Conservation (phyloP, 768 basidiomycete genomes). For the Mycena alexandri region DNA sequence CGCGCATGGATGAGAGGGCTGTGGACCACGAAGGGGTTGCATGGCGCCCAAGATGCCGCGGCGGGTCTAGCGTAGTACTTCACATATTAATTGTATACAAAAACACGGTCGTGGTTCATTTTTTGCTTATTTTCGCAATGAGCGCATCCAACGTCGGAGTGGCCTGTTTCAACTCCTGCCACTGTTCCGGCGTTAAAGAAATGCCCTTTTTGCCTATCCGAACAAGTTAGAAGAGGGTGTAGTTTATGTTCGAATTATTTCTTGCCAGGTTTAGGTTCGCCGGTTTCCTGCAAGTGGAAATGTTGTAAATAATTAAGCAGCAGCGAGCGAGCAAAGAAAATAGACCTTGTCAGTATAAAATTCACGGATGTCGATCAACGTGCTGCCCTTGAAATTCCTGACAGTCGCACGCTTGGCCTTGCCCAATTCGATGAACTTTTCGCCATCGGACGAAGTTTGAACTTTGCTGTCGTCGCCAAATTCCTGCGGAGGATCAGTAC, state of each 20-base stretch:
- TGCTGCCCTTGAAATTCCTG: slow-evolving; percentile 60
- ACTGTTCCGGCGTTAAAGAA: slow-evolving; percentile 51
- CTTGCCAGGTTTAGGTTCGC: slow-evolving; percentile 80
- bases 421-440: slow-evolving; percentile 77
- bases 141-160: slow-evolving; percentile 64
- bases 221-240: slow-evolving; percentile 74
- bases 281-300: slow-evolving; percentile 46
- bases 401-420: slow-evolving; percentile 80
- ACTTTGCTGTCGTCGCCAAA: slow-evolving; percentile 46
- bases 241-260: slow-evolving; percentile 55
- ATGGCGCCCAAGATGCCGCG: slow-evolving; percentile 78
- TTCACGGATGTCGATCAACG: slow-evolving; percentile 80
- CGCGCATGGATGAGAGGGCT: slow-evolving; percentile 78
- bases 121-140: slow-evolving; percentile 53
- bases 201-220: slow-evolving; percentile 59
- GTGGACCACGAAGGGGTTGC: slow-evolving; percentile 62
- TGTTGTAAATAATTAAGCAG: background rate
- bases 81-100: slow-evolving; percentile 32
- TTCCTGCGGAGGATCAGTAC: slow-evolving; percentile 34
- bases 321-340: background rate
- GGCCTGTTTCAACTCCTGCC: slow-evolving; percentile 66
- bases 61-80: slow-evolving; percentile 66
- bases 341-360: slow-evolving; percentile 61
- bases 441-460: slow-evolving; percentile 47
- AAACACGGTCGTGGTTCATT: slow-evolving; percentile 39